These are phyloP conservation scores for Elsinoe arachidis DNA, from an alignment of 2,329 filamentous ascomycete species.

Conservation along the genomic window DNA sequence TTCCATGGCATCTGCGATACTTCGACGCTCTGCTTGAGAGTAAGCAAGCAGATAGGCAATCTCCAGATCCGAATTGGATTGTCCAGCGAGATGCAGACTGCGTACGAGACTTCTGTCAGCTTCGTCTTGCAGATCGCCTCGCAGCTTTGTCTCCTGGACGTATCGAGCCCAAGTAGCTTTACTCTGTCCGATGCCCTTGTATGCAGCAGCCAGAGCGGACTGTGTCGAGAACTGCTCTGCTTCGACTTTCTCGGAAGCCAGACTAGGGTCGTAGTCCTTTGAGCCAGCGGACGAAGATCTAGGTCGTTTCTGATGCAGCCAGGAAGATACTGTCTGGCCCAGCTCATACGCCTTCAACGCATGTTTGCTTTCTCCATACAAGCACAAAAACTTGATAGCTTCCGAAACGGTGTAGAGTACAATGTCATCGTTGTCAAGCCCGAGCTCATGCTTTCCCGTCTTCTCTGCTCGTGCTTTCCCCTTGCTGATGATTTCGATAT, in stretches of 20 bases:
- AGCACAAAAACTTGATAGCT: conserved; percentile 71
- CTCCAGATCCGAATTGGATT: conserved; percentile 51
- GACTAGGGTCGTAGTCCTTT: conserved; percentile 19
- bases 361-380: conserved; percentile 65
- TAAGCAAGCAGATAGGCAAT: conserved; percentile 72
- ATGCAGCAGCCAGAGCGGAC: conserved; percentile 58
- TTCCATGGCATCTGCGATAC: conserved; percentile 67
- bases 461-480: conserved; percentile 79
- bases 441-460: conserved; percentile 56
- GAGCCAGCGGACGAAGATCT: conserved; percentile 16
- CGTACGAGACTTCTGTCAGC: conserved; percentile 68
- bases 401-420: conserved; percentile 71
- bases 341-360: conserved; percentile 72
- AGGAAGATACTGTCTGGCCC: conserved; percentile 61
- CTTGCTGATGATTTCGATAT: conserved; percentile 77
- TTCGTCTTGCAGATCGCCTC: conserved; percentile 65
- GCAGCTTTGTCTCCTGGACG: conserved; percentile 64
- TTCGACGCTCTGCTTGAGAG: conserved; percentile 80
- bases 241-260: conserved; percentile 24
- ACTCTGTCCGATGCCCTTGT: conserved; percentile 76
- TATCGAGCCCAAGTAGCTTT: conserved; percentile 79
- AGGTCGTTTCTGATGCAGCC: conserved; percentile 55
- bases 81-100: conserved; percentile 34
- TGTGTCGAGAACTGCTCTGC: conserved; percentile 44
- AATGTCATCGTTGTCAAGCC: conserved; percentile 68